These are phyloP conservation scores for Malus sylvestris DNA, from an alignment of 306 rosid genomes.

Conservation along the genomic window DNA sequence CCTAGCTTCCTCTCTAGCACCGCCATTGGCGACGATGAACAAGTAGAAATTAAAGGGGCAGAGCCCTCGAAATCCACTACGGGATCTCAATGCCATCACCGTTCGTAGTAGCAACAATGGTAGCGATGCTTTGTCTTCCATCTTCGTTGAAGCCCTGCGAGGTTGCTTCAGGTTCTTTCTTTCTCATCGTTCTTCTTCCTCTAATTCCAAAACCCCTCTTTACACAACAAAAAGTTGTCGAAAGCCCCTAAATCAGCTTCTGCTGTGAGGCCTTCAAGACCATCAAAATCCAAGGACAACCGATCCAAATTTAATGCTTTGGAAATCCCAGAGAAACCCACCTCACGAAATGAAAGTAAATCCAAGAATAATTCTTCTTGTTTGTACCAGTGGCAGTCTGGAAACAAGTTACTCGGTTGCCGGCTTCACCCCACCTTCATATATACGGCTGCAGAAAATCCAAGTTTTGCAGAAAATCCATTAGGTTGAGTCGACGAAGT, in stretches of 20 bases:
- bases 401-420: slow-evolving; percentile 14
- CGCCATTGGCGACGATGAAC: slow-evolving; percentile 10
- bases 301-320: slow-evolving; percentile 25
- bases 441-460: too few relatives aligned
- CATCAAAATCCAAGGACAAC: slow-evolving; percentile 41
- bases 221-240: slow-evolving; percentile 20
- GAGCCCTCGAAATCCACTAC: slow-evolving; percentile 43
- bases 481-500: too few relatives aligned
- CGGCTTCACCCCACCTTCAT: too few relatives aligned
- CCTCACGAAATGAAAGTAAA: slow-evolving; percentile 13
- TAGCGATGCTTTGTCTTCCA: slow-evolving; percentile 38
- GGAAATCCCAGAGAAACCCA: slow-evolving; percentile 17
- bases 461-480: too few relatives aligned
- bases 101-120: slow-evolving; percentile 34
- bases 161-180: slow-evolving; percentile 74
- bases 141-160: slow-evolving; percentile 48
- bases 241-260: slow-evolving; percentile 46
- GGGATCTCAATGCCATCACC: slow-evolving; percentile 40
- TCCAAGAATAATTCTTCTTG: slow-evolving; percentile 40
- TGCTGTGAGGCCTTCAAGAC: slow-evolving; percentile 16
- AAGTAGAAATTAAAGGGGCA: slow-evolving; percentile 13
- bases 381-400: slow-evolving; percentile 57
- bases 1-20: slow-evolving; percentile 19
- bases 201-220: slow-evolving; percentile 36
- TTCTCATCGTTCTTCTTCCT: slow-evolving; percentile 32